phyloP scores from a whole-genome alignment of 192 early-diverging fungal species.

The Coemansia sp. region DNA sequence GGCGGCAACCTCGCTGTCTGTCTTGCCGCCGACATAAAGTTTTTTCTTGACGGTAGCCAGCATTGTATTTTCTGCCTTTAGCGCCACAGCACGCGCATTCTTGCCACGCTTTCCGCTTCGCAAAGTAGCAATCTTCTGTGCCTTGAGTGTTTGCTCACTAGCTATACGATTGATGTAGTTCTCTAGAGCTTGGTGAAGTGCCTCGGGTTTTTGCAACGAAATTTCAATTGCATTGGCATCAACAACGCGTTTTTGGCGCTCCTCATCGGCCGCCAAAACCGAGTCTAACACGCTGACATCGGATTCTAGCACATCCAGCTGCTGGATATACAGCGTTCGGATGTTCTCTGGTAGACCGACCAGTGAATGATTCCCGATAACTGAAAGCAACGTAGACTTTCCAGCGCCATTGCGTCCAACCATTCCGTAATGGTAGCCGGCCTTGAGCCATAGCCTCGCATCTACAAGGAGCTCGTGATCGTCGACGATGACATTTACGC shows the following conservation, averaged over 20 bases:
- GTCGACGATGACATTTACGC: slow-evolving; percentile 75
- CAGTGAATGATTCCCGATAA: slow-evolving; percentile 80
- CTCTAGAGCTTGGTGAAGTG: slow-evolving; percentile 40
- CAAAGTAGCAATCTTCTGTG: slow-evolving; percentile 62
- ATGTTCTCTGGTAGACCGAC: slow-evolving; percentile 84
- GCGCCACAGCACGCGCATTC: slow-evolving; percentile 58
- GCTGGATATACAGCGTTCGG: slow-evolving; percentile 76
- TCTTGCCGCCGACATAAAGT: slow-evolving; percentile 34
- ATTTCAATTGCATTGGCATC: slow-evolving; percentile 55
- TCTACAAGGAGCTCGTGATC: slow-evolving; percentile 69
- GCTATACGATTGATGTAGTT: slow-evolving; percentile 49
- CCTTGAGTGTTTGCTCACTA: slow-evolving; percentile 35
- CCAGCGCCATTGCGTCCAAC: slow-evolving; percentile 93
- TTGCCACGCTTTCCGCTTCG: slow-evolving; percentile 67
- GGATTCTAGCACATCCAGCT: slow-evolving; percentile 64
- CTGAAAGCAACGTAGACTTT: slow-evolving; percentile 93
- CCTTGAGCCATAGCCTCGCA: slow-evolving; percentile 71
- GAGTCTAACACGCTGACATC: slow-evolving; percentile 60
- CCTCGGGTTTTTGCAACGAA: slow-evolving; percentile 34
- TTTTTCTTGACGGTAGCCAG: slow-evolving; percentile 14
- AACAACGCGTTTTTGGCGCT: slow-evolving; percentile 53
- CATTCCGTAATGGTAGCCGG: slow-evolving; percentile 74
- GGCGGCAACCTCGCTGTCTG: slow-evolving; percentile 52
- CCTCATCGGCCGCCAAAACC: slow-evolving; percentile 65
- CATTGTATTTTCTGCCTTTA: slow-evolving; percentile 53